Evolutionary conservation across 2,329 filamentous ascomycete species (phyloP).

Genomic region (Aspergillus cejpii): DNA sequence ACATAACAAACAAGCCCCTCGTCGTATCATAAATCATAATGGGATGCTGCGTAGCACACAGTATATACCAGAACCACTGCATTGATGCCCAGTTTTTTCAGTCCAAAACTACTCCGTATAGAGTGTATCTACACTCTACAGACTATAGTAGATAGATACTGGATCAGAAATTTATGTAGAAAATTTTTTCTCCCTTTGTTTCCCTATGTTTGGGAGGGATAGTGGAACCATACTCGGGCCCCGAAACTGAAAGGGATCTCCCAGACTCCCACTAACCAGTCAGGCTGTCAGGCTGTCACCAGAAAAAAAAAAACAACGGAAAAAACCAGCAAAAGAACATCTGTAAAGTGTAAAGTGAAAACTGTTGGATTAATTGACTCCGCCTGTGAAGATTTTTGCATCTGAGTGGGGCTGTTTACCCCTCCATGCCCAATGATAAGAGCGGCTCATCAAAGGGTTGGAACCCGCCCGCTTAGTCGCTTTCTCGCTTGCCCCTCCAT

Average conservation of each 20-base stretch:
- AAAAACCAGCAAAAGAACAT: conserved; percentile 9
- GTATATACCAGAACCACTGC: conserved; percentile 15
- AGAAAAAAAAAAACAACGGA: conserved; percentile 5
- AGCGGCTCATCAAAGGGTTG: conserved; percentile 26
- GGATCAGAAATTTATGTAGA: background rate
- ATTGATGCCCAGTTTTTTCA: conserved; percentile 35
- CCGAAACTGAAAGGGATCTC: too few relatives aligned
- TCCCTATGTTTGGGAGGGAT: conserved; percentile 13
- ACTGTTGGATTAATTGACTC: conserved; percentile 11
- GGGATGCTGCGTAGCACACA: background rate
- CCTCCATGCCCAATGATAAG: conserved; percentile 27
- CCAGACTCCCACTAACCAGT: conserved; percentile 3
- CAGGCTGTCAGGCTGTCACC: too few relatives aligned
- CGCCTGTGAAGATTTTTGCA: conserved; percentile 30
- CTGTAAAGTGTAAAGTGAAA: too few relatives aligned
- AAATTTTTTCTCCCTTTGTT: background rate
- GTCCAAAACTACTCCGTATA: conserved; percentile 16
- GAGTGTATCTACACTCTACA: too few relatives aligned
- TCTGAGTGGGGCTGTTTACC: conserved; percentile 22
- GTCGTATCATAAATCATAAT: background rate
- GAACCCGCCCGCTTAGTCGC: conserved; percentile 33
- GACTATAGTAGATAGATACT: conserved; percentile 1
- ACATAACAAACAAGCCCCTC: conserved; percentile 12
- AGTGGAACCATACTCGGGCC: conserved; percentile 20
- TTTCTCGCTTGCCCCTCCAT: conserved; percentile 43